Conservation (phyloP, 257 asterid genomes). For the Solanum chiquidenum region DNA sequence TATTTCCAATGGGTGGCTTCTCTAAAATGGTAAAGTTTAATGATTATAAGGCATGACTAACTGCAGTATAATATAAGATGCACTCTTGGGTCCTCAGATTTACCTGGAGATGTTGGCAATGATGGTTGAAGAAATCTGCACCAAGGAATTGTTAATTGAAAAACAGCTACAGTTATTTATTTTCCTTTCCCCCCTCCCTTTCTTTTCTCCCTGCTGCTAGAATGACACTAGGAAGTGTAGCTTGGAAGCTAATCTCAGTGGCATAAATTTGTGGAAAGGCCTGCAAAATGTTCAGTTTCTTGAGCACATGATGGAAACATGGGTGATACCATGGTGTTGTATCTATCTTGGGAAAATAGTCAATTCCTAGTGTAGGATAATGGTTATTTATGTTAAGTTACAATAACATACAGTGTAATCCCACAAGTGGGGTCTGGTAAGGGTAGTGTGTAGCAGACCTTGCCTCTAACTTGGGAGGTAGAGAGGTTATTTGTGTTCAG, state of each 20-base stretch:
- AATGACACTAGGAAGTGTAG: background rate
- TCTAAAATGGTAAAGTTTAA: background rate
- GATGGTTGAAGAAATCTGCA: background rate
- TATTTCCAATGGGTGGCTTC: background rate
- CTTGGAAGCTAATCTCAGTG: background rate
- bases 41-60: background rate
- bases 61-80: background rate
- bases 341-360: background rate
- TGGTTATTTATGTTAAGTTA: background rate
- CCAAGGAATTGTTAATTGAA: background rate
- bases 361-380: background rate
- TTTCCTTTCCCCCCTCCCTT: background rate
- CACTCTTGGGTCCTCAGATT: background rate
- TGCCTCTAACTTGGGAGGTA: background rate
- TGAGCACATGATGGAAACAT: background rate
- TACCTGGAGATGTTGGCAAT: background rate
- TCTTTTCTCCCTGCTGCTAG: background rate
- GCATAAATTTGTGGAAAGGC: background rate
- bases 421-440: background rate
- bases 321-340: background rate
- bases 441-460: background rate
- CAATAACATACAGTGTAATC: background rate
- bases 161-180: background rate
- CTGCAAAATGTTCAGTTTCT: background rate
- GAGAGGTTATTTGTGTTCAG: background rate